Evolutionary conservation across 805 yeast genomes (phyloP).

Genomic region (Tetrapisispora fleetii): DNA sequence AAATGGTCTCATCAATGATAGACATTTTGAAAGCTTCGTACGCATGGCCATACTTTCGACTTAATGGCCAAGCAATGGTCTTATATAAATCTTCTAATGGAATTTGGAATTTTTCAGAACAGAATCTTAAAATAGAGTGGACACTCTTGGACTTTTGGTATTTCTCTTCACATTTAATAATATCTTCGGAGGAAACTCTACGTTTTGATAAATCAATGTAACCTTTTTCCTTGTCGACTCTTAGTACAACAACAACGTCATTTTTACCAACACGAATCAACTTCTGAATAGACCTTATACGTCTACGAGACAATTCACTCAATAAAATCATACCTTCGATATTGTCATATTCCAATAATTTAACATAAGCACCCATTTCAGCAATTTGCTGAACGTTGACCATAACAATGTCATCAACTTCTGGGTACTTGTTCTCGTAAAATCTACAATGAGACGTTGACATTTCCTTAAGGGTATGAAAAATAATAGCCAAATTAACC

Average conservation of each 20-base stretch:
- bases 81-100: slow-evolving; percentile 80
- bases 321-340: slow-evolving; percentile 97
- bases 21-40: slow-evolving; percentile 95
- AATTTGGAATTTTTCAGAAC: slow-evolving; percentile 91
- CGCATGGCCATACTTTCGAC: slow-evolving; percentile 91
- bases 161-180: slow-evolving; percentile 93
- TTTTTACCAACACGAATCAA: slow-evolving; percentile 96
- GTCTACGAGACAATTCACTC: slow-evolving; percentile 94
- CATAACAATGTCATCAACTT: slow-evolving; percentile 97
- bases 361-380: slow-evolving; percentile 99
- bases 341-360: slow-evolving; percentile 90
- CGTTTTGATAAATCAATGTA: slow-evolving; percentile 96
- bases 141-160: slow-evolving; percentile 95
- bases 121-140: slow-evolving; percentile 95
- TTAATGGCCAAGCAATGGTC: slow-evolving; percentile 94
- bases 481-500: no score
- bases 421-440: slow-evolving; percentile 97
- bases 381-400: slow-evolving; percentile 97
- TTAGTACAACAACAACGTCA: slow-evolving; percentile 93
- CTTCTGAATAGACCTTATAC: slow-evolving; percentile 95
- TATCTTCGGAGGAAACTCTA: slow-evolving; percentile 96
- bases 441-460: slow-evolving; percentile 87
- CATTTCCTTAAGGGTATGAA: slow-evolving; percentile 34
- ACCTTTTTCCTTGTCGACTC: slow-evolving; percentile 98
- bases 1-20: slow-evolving; percentile 78